Conservation (phyloP, 2,329 filamentous ascomycete genomes). For the Aspergillus ochraceus region DNA sequence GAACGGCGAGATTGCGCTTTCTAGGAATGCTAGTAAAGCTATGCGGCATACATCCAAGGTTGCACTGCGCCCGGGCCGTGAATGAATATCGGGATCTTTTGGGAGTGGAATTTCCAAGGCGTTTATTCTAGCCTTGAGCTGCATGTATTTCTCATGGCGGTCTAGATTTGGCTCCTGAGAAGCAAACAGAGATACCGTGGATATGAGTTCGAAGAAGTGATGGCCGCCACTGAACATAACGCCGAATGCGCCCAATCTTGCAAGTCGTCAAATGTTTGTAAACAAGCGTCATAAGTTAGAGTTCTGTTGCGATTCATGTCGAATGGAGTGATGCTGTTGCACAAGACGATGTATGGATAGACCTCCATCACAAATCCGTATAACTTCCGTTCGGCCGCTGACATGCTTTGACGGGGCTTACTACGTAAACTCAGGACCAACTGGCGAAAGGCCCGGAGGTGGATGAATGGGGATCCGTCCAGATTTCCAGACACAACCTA, state of each 20-base stretch:
- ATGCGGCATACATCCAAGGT: not conserved
- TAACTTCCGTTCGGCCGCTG: not conserved
- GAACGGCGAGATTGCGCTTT: not conserved
- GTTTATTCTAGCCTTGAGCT: not conserved
- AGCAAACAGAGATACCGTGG: not conserved
- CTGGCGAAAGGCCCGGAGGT: slow-evolving; percentile 1
- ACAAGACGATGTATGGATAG: not conserved
- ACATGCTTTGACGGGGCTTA: not conserved
- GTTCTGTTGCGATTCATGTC: not conserved
- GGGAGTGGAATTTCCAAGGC: not conserved
- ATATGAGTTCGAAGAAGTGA: not conserved
- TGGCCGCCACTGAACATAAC: not conserved
- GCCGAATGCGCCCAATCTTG: not conserved
- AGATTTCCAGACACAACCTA: slow-evolving; percentile 1
- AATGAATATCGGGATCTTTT: not conserved
- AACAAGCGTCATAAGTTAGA: not conserved
- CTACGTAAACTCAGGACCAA: not conserved
- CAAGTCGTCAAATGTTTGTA: not conserved
- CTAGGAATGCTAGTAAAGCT: not conserved
- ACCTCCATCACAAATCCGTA: not conserved
- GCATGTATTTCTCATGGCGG: not conserved
- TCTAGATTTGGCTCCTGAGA: not conserved
- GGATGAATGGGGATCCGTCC: not conserved
- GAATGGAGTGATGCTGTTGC: slow-evolving; percentile 1
- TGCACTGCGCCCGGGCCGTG: not conserved